A percentile compares a stretch with the other conserved stretches of the same genome.
Evolutionary conservation across 2,329 filamentous ascomycete genomes (phyloP).

Genomic region (Botrytis aclada): DNA sequence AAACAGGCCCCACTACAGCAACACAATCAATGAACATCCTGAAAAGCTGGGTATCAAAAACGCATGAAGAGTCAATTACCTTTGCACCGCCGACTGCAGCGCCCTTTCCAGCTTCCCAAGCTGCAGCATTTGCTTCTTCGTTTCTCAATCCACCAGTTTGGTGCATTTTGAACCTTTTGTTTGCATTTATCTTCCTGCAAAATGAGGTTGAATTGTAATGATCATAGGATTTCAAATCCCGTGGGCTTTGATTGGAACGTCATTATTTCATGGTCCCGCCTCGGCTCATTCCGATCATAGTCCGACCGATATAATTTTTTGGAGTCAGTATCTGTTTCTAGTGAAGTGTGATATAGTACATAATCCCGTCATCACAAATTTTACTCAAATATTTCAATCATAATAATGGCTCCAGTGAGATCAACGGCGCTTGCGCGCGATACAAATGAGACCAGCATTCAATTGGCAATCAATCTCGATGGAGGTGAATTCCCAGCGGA

Average conservation of each 20-base stretch:
- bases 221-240: slow-evolving; percentile 5
- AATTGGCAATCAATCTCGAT: slow-evolving; percentile 62
- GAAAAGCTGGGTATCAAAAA: background rate
- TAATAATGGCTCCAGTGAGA: slow-evolving; percentile 43
- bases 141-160: slow-evolving; percentile 57
- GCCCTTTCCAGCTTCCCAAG: slow-evolving; percentile 68
- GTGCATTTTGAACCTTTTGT: slow-evolving; percentile 40
- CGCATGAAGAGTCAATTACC: slow-evolving; percentile 40
- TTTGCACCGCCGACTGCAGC: slow-evolving; percentile 65
- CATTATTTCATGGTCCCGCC: slow-evolving; percentile 7
- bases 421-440: slow-evolving; percentile 78
- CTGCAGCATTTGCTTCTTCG: slow-evolving; percentile 65
- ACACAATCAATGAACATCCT: slow-evolving; percentile 17
- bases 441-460: slow-evolving; percentile 98
- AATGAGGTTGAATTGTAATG: slow-evolving; percentile 5
- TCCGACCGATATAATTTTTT: slow-evolving; percentile 17
- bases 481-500: slow-evolving; percentile 73
- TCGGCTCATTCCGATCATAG: slow-evolving; percentile 21
- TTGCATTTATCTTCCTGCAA: slow-evolving; percentile 21
- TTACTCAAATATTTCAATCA: background rate
- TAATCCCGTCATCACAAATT: background rate
- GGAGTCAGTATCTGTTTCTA: background rate
- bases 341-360: background rate
- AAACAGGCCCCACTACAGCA: slow-evolving; percentile 61
- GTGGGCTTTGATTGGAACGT: slow-evolving; percentile 16